Conservation (phyloP, 139 green algal species). For the Chlamydomonas schloesseri region DNA sequence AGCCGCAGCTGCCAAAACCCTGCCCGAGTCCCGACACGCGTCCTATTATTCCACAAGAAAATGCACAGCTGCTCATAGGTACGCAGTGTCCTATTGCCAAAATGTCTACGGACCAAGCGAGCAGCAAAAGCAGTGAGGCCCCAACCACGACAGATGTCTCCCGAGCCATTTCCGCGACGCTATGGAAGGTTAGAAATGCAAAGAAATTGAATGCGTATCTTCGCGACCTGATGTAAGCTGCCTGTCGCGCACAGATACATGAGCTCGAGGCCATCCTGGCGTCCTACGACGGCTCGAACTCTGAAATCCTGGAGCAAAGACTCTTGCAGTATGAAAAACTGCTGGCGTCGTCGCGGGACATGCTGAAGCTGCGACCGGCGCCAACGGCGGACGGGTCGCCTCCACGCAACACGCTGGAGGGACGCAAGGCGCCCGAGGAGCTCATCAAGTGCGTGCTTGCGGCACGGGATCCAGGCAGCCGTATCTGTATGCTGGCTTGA, state of each 20-base stretch:
- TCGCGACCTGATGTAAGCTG: no score
- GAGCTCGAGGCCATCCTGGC: conserved; percentile 20
- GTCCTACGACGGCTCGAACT: conserved; percentile 5
- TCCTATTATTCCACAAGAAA: no score
- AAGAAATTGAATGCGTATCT: background rate
- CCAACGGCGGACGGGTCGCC: background rate
- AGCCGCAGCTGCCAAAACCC: no score
- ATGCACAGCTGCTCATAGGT: no score
- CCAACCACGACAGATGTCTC: conserved; percentile 12
- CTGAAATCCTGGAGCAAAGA: conserved; percentile 7
- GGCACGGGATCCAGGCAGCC: no score
- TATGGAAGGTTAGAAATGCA: conserved; percentile 4
- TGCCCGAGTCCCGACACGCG: no score
- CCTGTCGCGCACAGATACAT: conserved; percentile 22
- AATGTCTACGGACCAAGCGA: no score
- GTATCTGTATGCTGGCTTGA: no score
- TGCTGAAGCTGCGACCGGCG: background rate
- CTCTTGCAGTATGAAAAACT: conserved; percentile 22
- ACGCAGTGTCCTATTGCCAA: no score
- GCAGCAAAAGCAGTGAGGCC: background rate
- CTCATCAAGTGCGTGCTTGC: conserved; percentile 18
- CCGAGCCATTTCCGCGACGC: background rate
- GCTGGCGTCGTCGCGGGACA: conserved; percentile 10
- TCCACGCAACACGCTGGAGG: conserved; percentile 10
- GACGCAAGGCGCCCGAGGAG: conserved; percentile 12